These are phyloP conservation scores for Amylocarpus encephaloides DNA, from an alignment of 2,329 filamentous ascomycete genomes.

Conservation along the genomic window DNA sequence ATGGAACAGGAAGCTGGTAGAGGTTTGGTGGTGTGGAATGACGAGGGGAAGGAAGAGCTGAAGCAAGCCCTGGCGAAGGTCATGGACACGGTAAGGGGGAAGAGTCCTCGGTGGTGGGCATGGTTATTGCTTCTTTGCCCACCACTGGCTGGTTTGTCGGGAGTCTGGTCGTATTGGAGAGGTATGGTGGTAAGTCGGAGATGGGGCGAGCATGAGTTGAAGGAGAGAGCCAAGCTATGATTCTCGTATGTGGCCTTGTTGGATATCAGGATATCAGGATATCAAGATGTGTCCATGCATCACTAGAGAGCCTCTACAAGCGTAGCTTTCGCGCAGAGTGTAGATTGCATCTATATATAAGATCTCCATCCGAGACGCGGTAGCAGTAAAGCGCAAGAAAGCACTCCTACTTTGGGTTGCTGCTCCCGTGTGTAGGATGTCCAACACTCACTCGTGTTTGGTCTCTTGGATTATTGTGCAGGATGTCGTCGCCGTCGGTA, in stretches of 20 bases:
- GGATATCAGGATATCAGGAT: not conserved
- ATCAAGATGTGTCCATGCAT: too few species aligned
- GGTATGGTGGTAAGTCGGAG: constrained; percentile 63
- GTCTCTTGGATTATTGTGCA: too few species aligned
- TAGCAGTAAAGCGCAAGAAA: too few species aligned
- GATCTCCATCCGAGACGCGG: too few species aligned
- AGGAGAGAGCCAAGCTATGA: constrained; percentile 54
- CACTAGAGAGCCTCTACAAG: too few species aligned
- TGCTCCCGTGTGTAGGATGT: too few species aligned
- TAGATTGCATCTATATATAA: too few species aligned
- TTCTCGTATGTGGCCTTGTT: not conserved
- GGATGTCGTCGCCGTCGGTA: too few species aligned
- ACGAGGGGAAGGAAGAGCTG: constrained; percentile 66
- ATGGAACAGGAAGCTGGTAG: constrained; percentile 55
- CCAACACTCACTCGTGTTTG: too few species aligned
- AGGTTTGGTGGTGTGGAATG: constrained; percentile 88
- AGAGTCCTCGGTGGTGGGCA: constrained; percentile 61
- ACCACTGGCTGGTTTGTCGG: constrained; percentile 64
- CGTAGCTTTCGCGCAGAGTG: too few species aligned
- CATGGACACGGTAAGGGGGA: constrained; percentile 53
- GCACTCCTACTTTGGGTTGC: too few species aligned
- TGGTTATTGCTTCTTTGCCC: constrained; percentile 64
- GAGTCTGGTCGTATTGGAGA: constrained; percentile 64
- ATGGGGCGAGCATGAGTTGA: constrained; percentile 58
- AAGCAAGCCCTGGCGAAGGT: constrained; percentile 58